phyloP scores from a whole-genome alignment of 2,329 filamentous ascomycete species.

The Trichoderma simmonsii region DNA sequence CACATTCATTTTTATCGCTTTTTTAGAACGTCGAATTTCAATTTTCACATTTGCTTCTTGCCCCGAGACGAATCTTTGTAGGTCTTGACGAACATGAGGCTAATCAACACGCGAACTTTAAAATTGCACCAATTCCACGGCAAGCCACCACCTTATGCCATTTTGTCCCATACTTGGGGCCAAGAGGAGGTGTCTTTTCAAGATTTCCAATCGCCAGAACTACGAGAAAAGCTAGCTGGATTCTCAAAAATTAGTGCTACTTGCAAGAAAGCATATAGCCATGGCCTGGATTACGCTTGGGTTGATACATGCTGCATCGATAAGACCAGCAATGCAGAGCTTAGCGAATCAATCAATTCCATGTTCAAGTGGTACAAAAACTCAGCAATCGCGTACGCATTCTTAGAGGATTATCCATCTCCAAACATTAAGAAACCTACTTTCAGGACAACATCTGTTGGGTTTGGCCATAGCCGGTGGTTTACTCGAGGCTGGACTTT shows the following conservation, averaged over 20 bases:
- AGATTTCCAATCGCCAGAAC: not conserved
- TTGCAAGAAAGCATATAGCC: not conserved
- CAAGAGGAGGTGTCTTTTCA: not conserved
- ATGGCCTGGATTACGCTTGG: not conserved
- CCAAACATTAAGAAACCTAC: not conserved
- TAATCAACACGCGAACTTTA: not conserved
- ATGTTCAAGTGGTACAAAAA: not conserved
- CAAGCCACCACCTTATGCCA: not conserved
- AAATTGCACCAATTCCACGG: not conserved
- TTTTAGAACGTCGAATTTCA: accelerated
- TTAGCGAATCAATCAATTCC: not conserved
- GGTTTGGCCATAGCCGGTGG: not conserved
- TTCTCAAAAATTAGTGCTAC: not conserved
- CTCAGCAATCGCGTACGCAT: not conserved
- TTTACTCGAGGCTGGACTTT: not conserved
- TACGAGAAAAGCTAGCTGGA: not conserved
- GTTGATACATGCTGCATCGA: not conserved
- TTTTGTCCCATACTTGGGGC: not conserved
- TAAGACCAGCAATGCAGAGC: not conserved
- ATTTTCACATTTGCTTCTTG: accelerated
- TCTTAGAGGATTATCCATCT: not conserved
- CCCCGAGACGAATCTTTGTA: not conserved
- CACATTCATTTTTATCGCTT: not conserved
- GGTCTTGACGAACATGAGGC: not conserved
- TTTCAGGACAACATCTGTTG: not conserved